Evolutionary conservation across 2,329 filamentous ascomycete genomes (phyloP).

Genomic region (Ceratocystis colombiana): DNA sequence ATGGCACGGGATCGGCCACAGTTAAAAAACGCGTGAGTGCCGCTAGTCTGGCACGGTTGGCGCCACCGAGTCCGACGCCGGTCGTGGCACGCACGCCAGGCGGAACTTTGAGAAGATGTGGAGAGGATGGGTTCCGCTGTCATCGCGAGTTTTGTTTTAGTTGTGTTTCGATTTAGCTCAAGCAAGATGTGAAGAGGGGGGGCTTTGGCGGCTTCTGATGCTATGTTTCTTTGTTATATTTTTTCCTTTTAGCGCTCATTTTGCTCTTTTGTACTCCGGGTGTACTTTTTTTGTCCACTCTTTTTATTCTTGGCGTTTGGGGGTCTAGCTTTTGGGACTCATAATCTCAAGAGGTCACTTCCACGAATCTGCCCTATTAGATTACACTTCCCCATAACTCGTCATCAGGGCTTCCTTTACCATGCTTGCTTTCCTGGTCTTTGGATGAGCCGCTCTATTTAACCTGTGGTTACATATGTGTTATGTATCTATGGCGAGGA

Average conservation of each 20-base stretch:
- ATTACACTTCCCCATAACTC: too few species aligned
- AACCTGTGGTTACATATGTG: too few species aligned
- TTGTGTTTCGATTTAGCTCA: slow-evolving; percentile 36
- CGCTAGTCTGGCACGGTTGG: slow-evolving; percentile 11
- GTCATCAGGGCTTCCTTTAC: too few species aligned
- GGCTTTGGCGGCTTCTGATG: too few species aligned
- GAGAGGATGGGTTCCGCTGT: slow-evolving; percentile 46
- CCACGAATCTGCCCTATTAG: too few species aligned
- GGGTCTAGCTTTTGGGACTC: too few species aligned
- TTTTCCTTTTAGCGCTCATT: neutral
- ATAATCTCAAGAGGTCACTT: too few species aligned
- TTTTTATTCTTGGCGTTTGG: neutral
- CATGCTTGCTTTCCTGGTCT: too few species aligned
- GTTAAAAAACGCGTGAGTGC: slow-evolving; percentile 21
- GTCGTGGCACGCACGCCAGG: slow-evolving; percentile 39
- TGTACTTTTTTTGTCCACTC: slow-evolving; percentile 1
- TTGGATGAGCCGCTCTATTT: too few species aligned
- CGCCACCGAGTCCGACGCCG: slow-evolving; percentile 14
- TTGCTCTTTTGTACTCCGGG: neutral
- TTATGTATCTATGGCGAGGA: too few species aligned
- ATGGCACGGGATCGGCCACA: neutral
- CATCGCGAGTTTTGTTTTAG: slow-evolving; percentile 51
- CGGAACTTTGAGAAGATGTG: slow-evolving; percentile 43
- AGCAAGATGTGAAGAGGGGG: neutral
- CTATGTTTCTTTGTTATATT: neutral